Evolutionary conservation across 2,329 filamentous ascomycete genomes (phyloP).

Genomic region (Zelopaecilomyces penicillatus): DNA sequence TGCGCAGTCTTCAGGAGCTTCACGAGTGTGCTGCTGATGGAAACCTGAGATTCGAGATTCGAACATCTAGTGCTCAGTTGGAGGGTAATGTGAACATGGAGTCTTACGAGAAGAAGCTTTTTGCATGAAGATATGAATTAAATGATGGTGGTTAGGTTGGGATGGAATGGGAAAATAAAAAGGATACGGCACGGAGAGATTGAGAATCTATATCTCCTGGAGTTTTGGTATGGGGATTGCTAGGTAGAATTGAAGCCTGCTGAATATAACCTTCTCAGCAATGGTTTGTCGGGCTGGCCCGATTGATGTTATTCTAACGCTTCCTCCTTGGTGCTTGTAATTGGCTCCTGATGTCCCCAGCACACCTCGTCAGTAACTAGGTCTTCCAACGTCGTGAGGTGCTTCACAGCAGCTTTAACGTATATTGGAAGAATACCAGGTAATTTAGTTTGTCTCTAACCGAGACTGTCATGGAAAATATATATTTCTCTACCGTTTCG

Average conservation of each 20-base stretch:
- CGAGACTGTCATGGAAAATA: too few species aligned
- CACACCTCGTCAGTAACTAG: too few species aligned
- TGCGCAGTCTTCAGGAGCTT: slow-evolving; percentile 69
- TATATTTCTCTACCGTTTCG: too few species aligned
- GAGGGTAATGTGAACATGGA: slow-evolving; percentile 98
- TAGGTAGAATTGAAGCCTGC: slow-evolving; percentile 4
- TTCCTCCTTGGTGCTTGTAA: too few species aligned
- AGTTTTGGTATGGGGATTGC: slow-evolving; percentile 10
- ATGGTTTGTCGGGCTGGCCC: slow-evolving; percentile 7
- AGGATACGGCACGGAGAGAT: not conserved
- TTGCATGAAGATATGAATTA: slow-evolving; percentile 53
- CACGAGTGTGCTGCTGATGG: slow-evolving; percentile 68
- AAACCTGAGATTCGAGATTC: slow-evolving; percentile 81
- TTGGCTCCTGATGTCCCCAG: too few species aligned
- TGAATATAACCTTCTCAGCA: slow-evolving; percentile 8
- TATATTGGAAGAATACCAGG: too few species aligned
- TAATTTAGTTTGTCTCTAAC: too few species aligned
- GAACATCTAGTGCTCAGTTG: slow-evolving; percentile 87
- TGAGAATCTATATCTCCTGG: slow-evolving; percentile 5
- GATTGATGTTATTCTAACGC: not conserved
- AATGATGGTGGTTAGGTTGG: slow-evolving; percentile 9
- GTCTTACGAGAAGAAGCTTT: slow-evolving; percentile 99
- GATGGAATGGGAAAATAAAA: slow-evolving; percentile 1
- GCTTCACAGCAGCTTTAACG: too few species aligned
- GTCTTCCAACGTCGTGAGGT: too few species aligned